Base-by-base conservation (phyloP, 148 eudicot genomes). In the Rhododendron simsii region DNA sequence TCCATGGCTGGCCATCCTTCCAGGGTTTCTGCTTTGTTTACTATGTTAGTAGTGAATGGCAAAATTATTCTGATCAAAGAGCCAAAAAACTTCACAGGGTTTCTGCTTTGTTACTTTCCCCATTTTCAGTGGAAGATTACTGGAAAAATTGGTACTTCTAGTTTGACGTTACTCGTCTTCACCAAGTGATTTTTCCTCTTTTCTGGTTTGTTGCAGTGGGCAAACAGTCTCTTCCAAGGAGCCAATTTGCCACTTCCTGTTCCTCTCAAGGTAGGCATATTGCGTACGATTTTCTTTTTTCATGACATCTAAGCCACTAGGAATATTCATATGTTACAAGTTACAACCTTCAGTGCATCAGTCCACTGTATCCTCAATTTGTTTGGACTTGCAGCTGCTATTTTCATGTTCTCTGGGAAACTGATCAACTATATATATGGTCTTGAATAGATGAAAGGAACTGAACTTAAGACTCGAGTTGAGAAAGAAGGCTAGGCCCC, bases 211-310 rank as follows among this genome's bases (percentile, higher is more conserved):
- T 90, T 35, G 85, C 97, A 96, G 99, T 95, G 99, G 98, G 98
- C 94, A 4, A 96, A 96, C 86, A 96, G 99, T 88, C 91, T 96
- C 80, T 91, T 92, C 92, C 99, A 96, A 93, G 99, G 99, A 89
- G 96, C 99, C 61, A 94, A 92, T 73, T 78, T 96, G 86, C 99
- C 99, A 51, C 94, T 95, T 83, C 99, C 99, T 48, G 30, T 91
- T 85, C 98, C 99, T 75, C 87, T 96, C 7, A 96, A 96, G 98
- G 99, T 95, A 44, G 53, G 94, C 89, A 51, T 47, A 41, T 41
- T 37, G 39, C 11, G 0, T 55, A 37, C 37, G 16, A 30, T 21
- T 85, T 77, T 51, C 78, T 41, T 7, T 12, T 18, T 18, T 30
- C 45, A 35, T 23, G 80, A 76, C 30, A 37, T 39, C 47, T 39